Conservation (phyloP, 2,329 filamentous ascomycete species). For the Neoascochyta sp. region DNA sequence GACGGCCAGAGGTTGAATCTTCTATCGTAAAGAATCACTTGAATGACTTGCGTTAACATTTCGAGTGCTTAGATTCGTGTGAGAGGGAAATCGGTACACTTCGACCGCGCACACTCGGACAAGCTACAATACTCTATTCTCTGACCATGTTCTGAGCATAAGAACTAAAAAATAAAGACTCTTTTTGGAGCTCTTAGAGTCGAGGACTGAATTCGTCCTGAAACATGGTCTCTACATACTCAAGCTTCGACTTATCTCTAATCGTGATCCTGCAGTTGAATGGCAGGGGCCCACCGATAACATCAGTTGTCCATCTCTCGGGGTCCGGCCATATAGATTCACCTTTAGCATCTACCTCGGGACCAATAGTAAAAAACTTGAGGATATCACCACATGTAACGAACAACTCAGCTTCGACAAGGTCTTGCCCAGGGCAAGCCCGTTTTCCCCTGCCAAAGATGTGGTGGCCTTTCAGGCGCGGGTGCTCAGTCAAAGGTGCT, state of each 20-base stretch:
- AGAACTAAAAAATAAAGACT: too few relatives aligned
- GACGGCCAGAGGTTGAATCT: too few relatives aligned
- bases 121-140: too few relatives aligned
- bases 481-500: constrained; percentile 55
- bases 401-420: constrained; percentile 8
- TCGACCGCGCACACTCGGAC: too few relatives aligned
- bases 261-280: constrained; percentile 5
- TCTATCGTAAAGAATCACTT: too few relatives aligned
- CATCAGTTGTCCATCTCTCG: constrained; percentile 4
- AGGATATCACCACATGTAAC: constrained; percentile 4
- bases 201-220: background rate
- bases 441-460: constrained; percentile 58
- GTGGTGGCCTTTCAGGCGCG: constrained; percentile 58
- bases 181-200: too few relatives aligned
- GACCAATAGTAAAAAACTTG: constrained; percentile 1
- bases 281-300: constrained; percentile 6
- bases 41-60: too few relatives aligned
- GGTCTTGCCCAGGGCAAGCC: constrained; percentile 52
- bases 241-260: background rate
- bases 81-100: too few relatives aligned
- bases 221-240: background rate
- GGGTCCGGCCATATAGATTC: constrained; percentile 4
- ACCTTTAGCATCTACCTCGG: background rate
- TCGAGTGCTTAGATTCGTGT: too few relatives aligned
- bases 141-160: too few relatives aligned